Evolutionary conservation across 257 asterid genomes (phyloP).

Genomic region (Pogostemon cablin): DNA sequence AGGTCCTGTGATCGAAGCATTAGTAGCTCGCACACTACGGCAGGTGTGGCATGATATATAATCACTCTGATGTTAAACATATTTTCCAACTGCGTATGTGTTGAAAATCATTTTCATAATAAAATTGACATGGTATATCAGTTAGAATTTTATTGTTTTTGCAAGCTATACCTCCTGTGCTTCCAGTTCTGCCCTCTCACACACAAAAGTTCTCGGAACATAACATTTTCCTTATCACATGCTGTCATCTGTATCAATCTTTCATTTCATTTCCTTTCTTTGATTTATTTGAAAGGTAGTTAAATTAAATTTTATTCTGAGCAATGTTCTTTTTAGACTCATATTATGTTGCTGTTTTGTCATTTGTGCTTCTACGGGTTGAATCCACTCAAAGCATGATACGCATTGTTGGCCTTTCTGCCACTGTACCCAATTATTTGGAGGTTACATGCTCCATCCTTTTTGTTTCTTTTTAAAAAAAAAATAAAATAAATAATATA

Average conservation of each 20-base stretch:
- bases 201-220: constrained; percentile 1
- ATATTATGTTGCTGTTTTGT: constrained; percentile 25
- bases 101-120: neutral
- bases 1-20: constrained; percentile 98
- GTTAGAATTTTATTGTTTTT: neutral
- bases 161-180: constrained; percentile 11
- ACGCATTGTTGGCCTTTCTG: constrained; percentile 98
- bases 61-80: constrained; percentile 25
- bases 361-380: constrained; percentile 58
- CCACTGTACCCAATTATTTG: constrained; percentile 91
- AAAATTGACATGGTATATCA: neutral
- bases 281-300: too few relatives aligned
- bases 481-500: neutral
- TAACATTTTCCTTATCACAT: neutral
- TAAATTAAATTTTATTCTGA: neutral
- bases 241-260: too few relatives aligned
- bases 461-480: constrained; percentile 13
- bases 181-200: neutral
- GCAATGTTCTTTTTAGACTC: neutral
- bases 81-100: neutral
- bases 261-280: too few relatives aligned
- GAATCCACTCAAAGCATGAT: constrained; percentile 99
- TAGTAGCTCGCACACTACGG: constrained; percentile 98
- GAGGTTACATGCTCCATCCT: constrained; percentile 61
- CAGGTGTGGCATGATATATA: constrained; percentile 57